Evolutionary conservation across 2,329 filamentous ascomycete species (phyloP), one percentile per base, ranked within the genome.

Genomic region (Botryotinia convoluta): DNA sequence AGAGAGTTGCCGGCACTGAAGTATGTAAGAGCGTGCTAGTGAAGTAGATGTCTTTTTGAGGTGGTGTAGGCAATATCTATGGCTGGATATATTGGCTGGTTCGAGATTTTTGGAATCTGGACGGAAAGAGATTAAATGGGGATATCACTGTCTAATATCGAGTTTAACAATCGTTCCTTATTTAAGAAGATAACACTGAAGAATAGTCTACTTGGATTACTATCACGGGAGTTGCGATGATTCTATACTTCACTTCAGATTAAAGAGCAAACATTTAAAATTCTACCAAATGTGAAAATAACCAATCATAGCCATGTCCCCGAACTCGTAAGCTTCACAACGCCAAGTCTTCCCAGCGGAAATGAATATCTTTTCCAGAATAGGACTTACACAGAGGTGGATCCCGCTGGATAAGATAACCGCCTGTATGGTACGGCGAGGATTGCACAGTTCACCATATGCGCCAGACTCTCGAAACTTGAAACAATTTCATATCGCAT

Each of bases 11-110:
- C 71, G 29, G 20, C 14, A 7, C 22, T 72, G 16, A 67, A 45
- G 51, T 67, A 68, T 68, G 39, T 72, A 51, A 72, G 62, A 51
- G 51, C 12, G 22, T 68, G n/a, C 18, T 8, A 16, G 26, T 12
- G 45, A 35, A 42, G 51, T 54, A 39, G 35, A 29, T 29, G 16
- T 6, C 7, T 39, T 22, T 8, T 42, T 39, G 63, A 29, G n/a
- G 62, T n/a, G 18, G 14, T 18, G 45, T 12, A 10, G 5, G 10
- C 1, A 39, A 12, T 39, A 14, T 39, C 5, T 54, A 22, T 29
- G 18, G 6, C 64, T 54, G 26, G 26, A 14, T 54, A 22, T 29
- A 8, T 29, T 10, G 3, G 26, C 37, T 29, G 26, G 32, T 26
- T 3, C 12, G 26, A 51, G 32, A 68, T 39, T 22, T 10, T 10